These are phyloP conservation scores for Metarhizium anisopliae DNA, from an alignment of 2,329 filamentous ascomycete genomes.

Conservation along the genomic window DNA sequence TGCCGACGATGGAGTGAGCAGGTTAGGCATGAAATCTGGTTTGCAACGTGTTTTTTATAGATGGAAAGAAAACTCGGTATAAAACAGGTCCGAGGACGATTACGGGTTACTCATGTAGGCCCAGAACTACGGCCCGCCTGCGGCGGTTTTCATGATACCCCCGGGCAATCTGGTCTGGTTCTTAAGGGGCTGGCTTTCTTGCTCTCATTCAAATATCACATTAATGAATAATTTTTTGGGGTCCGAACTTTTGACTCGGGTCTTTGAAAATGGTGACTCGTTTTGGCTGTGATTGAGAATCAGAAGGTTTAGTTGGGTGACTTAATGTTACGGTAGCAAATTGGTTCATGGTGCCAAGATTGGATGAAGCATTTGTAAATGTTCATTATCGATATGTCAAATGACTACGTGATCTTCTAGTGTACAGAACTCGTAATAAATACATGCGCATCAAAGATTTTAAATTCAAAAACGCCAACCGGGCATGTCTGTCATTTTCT, in stretches of 20 bases:
- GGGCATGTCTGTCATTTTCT: neutral
- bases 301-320: too few relatives aligned
- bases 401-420: neutral
- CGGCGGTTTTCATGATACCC: slow-evolving; percentile 15
- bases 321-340: too few relatives aligned
- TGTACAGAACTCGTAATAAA: neutral
- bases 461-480: neutral
- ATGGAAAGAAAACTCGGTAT: neutral
- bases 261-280: neutral
- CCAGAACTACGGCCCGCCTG: neutral
- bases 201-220: slow-evolving; percentile 20
- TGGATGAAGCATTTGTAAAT: neutral
- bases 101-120: neutral
- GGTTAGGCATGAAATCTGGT: slow-evolving; percentile 12
- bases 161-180: slow-evolving; percentile 13
- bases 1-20: slow-evolving; percentile 21
- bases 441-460: neutral
- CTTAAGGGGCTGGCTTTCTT: slow-evolving; percentile 18
- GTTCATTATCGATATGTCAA: neutral
- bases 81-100: neutral
- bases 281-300: too few relatives aligned
- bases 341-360: neutral
- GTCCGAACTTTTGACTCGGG: neutral
- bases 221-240: slow-evolving; percentile 17
- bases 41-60: slow-evolving; percentile 6